These are phyloP conservation scores for Spathaspora gorwiae DNA, from an alignment of 805 yeast genomes.

Conservation along the genomic window DNA sequence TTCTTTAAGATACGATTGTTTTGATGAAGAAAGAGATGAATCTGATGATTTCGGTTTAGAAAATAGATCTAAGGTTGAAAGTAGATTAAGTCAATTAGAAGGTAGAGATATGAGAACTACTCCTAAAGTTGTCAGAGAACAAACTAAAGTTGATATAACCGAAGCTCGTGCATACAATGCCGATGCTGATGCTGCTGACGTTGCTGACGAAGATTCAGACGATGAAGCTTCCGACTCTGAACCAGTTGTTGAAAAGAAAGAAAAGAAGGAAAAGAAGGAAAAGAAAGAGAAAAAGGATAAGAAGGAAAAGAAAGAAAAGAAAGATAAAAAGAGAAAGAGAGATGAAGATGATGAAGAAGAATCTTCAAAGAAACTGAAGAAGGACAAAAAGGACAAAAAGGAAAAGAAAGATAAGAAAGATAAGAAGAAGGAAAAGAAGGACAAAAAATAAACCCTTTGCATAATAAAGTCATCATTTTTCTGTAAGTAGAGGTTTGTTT, in stretches of 20 bases:
- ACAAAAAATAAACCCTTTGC: constrained; percentile 13
- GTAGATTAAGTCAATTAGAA: constrained; percentile 89
- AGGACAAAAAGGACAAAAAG: constrained; percentile 27
- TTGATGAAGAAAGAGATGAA: constrained; percentile 95
- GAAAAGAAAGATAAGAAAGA: constrained; percentile 27
- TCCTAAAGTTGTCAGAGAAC: constrained; percentile 74
- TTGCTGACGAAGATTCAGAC: constrained; percentile 17
- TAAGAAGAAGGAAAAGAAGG: constrained; percentile 24
- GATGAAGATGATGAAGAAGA: constrained; percentile 14
- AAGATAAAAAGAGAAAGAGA: constrained; percentile 18
- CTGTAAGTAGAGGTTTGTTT: not conserved
- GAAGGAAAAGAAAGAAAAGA: constrained; percentile 26
- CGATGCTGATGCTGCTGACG: constrained; percentile 74
- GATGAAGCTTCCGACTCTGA: constrained; percentile 29
- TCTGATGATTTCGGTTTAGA: constrained; percentile 89
- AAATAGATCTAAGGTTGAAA: constrained; percentile 89
- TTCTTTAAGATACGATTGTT: constrained; percentile 92
- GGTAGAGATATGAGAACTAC: constrained; percentile 95
- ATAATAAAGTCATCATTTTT: not conserved
- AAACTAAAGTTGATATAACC: constrained; percentile 79
- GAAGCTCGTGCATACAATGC: constrained; percentile 88
- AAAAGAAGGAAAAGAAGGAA: constrained; percentile 25
- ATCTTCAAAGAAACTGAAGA: constrained; percentile 19
- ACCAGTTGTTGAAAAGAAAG: constrained; percentile 25
- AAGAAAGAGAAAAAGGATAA: constrained; percentile 28